A percentile compares a stretch with the other conserved stretches of the same genome.
Conservation (phyloP, 805 yeast species). For the Candida fluviatilis region DNA sequence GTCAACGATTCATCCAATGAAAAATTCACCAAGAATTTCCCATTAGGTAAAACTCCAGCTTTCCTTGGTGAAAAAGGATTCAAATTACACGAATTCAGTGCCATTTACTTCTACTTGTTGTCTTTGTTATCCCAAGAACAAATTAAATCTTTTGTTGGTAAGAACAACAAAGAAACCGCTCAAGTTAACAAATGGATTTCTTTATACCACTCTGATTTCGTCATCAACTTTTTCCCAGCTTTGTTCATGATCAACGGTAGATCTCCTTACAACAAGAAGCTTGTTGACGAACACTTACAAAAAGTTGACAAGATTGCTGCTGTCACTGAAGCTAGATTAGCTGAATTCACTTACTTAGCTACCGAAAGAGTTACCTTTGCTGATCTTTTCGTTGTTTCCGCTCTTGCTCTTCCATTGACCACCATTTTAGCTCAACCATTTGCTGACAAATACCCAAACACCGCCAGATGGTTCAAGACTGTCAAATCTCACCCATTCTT, state of each 20-base stretch:
- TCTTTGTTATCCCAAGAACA: constrained; percentile 13
- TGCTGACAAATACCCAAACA: constrained; percentile 58
- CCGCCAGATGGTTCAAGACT: constrained; percentile 71
- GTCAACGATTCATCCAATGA: constrained; percentile 37
- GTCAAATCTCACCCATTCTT: constrained; percentile 46
- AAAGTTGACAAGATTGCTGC: constrained; percentile 35
- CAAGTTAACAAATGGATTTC: constrained; percentile 75
- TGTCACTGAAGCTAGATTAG: constrained; percentile 54
- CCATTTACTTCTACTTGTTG: constrained; percentile 57
- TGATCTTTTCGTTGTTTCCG: constrained; percentile 53
- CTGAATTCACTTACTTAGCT: constrained; percentile 61
- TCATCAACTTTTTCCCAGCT: constrained; percentile 54
- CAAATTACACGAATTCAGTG: constrained; percentile 67
- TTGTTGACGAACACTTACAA: constrained; percentile 44
- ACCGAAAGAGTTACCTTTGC: constrained; percentile 57
- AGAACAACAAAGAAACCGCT: constrained; percentile 59
- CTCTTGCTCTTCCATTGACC: constrained; percentile 54
- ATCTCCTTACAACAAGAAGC: constrained; percentile 74
- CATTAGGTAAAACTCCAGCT: constrained; percentile 63
- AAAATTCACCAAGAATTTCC: constrained; percentile 49
- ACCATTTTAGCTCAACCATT: constrained; percentile 58
- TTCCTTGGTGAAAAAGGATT: constrained; percentile 68
- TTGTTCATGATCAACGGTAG: constrained; percentile 61
- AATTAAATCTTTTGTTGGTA: constrained; percentile 52
- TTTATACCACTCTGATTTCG: constrained; percentile 65